phyloP scores from a whole-genome alignment of 495 filamentous ascomycete species.

The Aspergillus avenaceus region DNA sequence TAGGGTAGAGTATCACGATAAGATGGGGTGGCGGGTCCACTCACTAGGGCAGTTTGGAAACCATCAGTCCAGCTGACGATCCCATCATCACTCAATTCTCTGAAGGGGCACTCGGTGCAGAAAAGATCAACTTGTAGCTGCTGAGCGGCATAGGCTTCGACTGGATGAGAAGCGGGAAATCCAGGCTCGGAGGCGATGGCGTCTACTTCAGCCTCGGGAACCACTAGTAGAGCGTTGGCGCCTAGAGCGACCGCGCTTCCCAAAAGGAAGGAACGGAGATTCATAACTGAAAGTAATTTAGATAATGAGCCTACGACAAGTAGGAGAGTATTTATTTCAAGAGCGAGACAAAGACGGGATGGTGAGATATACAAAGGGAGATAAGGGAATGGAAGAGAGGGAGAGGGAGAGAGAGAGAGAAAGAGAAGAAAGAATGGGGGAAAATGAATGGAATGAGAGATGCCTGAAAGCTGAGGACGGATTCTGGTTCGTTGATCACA shows the following conservation, averaged over 20 bases:
- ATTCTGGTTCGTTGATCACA: background rate
- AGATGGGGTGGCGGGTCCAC: constrained; percentile 8
- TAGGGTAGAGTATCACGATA: background rate
- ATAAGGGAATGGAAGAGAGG: background rate
- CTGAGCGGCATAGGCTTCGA: constrained; percentile 26
- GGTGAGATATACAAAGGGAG: background rate
- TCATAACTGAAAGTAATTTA: constrained; percentile 24
- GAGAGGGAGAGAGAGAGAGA: background rate
- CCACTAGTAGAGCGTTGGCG: constrained; percentile 45
- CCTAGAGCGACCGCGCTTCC: constrained; percentile 38
- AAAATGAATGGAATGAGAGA: background rate
- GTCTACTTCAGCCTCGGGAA: constrained; percentile 36
- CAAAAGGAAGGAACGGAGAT: constrained; percentile 38
- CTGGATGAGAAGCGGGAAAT: constrained; percentile 22
- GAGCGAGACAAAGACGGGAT: background rate
- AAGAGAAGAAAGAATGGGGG: background rate
- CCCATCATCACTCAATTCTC: constrained; percentile 26
- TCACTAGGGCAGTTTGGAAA: constrained; percentile 36
- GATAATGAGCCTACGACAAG: background rate
- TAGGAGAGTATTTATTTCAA: background rate
- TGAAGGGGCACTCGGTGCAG: constrained; percentile 48
- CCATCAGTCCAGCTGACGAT: constrained; percentile 33
- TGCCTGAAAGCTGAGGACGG: background rate
- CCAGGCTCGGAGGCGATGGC: constrained; percentile 22
- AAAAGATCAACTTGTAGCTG: constrained; percentile 33